phyloP scores from a whole-genome alignment of 345 rosid species.

The Boechera stricta region DNA sequence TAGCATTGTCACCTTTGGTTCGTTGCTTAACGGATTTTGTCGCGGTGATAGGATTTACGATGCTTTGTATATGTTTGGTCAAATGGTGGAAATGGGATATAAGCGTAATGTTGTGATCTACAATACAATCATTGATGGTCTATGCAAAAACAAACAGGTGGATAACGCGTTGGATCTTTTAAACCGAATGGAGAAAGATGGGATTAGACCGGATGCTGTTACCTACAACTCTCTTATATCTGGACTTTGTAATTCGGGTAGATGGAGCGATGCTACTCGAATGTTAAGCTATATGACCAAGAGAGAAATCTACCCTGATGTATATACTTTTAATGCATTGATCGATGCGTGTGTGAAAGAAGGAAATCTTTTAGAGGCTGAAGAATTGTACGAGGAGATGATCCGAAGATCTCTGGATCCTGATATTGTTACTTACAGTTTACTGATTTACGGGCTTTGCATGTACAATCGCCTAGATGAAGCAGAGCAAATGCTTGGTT shows the following conservation, averaged over 20 bases:
- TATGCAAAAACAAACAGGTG: conserved; percentile 33
- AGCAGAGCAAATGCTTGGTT: conserved; percentile 38
- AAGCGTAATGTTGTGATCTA: conserved; percentile 37
- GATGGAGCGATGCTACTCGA: conserved; percentile 30
- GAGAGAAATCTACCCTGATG: conserved; percentile 37
- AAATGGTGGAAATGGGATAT: conserved; percentile 31
- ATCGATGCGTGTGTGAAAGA: conserved; percentile 35
- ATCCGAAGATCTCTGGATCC: conserved; percentile 35
- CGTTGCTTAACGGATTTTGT: conserved; percentile 36
- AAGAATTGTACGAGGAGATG: conserved; percentile 40
- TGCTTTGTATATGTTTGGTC: conserved; percentile 28
- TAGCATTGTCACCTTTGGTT: conserved; percentile 33
- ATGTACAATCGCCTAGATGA: conserved; percentile 41
- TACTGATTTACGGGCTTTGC: conserved; percentile 39
- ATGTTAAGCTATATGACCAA: conserved; percentile 33
- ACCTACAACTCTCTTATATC: conserved; percentile 32
- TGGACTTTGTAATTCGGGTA: conserved; percentile 36
- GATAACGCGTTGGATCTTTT: conserved; percentile 29
- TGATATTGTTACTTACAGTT: conserved; percentile 41
- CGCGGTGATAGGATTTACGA: conserved; percentile 12
- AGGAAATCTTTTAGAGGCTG: conserved; percentile 29
- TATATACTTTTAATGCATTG: conserved; percentile 42
- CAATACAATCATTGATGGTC: conserved; percentile 39
- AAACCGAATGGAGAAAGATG: conserved; percentile 19
- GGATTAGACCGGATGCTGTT: conserved; percentile 22